Base-by-base conservation (phyloP, 1,139 yeast genomes). In the Saccharomycopsis hybrid region DNA sequence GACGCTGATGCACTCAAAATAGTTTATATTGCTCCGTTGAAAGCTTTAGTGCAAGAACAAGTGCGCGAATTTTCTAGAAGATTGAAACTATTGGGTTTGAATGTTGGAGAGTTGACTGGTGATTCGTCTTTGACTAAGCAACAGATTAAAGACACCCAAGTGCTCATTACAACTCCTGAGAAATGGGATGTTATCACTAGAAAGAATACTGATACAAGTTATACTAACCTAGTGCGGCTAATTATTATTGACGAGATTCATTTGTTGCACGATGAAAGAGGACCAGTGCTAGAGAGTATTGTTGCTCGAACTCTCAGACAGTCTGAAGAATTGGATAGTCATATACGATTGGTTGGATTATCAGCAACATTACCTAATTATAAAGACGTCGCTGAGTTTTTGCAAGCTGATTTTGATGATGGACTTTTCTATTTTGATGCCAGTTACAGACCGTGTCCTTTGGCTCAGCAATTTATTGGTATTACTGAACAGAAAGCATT, bases 171-270 rank as follows among this genome's bases (percentile, higher is more conserved):
- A 0, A 92, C 98, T 0, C 98, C 98, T 0, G 98, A 92, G 65
- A 92, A 92, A 67, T 92, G 99, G 99, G 99, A 92, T 70, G 97
- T 92, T 8, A 97, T 92, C 1, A 92, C 98, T 0, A 77, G 98
- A 63, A 92, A 92, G 61, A 72, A 78, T 0, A 72, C 66, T 55
- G 85, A 77, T 63, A 75, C 72, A 48, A 92, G 97, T 51, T 97
- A 89, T 62, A 82, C 81, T 47, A 96, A 90, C 56, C 69, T 92
- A 60, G 95, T 94, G 4, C 85, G 83, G 62, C 70, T 92, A 11
- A 69, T 92, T 50, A 86, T 92, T 55, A 89, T 92, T 56, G 99
- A 92, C 72, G 99, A 92, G 68, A 97, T 92, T 0, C 99, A 92
- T 73, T 71, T 92, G 60, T 74, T 92, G 54, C 97, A 94, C 62